These are phyloP conservation scores for Quercus variabilis DNA, from an alignment of 306 rosid genomes.

Conservation along the genomic window DNA sequence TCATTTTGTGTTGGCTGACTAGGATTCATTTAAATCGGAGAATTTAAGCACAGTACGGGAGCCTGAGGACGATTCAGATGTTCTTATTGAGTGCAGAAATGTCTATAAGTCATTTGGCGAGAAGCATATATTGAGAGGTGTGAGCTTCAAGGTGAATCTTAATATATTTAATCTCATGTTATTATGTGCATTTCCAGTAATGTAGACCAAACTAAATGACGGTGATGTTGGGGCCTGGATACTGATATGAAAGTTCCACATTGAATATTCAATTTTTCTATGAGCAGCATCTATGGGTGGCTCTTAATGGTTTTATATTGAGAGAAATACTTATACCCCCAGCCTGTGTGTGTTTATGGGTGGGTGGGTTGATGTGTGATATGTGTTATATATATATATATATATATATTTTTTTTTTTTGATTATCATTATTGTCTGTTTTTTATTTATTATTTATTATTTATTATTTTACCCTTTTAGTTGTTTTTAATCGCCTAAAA, in stretches of 20 bases:
- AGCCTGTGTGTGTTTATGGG: no score
- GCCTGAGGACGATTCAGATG: slow-evolving; percentile 65
- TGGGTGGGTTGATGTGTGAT: no score
- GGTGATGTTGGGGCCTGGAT: slow-evolving; percentile 1
- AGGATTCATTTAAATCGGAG: slow-evolving; percentile 73
- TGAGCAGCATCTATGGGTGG: background rate
- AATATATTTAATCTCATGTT: background rate
- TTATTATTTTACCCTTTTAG: no score
- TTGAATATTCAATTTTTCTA: background rate
- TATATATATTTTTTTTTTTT: no score
- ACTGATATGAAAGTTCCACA: background rate
- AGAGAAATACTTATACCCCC: no score
- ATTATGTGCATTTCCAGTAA: background rate
- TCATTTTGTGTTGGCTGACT: slow-evolving; percentile 24
- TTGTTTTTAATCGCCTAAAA: no score
- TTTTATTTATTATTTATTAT: no score
- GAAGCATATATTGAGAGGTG: slow-evolving; percentile 90
- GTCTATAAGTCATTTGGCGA: slow-evolving; percentile 92
- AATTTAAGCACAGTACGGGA: slow-evolving; percentile 42
- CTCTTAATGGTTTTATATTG: background rate
- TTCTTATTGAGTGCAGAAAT: slow-evolving; percentile 88
- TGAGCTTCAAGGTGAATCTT: slow-evolving; percentile 89
- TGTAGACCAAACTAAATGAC: background rate
- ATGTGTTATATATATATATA: no score
- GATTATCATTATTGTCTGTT: no score